Evolutionary conservation across 345 rosid genomes (phyloP), one percentile per base, ranked within the genome.

Genomic region (Fremontodendron californicum): DNA sequence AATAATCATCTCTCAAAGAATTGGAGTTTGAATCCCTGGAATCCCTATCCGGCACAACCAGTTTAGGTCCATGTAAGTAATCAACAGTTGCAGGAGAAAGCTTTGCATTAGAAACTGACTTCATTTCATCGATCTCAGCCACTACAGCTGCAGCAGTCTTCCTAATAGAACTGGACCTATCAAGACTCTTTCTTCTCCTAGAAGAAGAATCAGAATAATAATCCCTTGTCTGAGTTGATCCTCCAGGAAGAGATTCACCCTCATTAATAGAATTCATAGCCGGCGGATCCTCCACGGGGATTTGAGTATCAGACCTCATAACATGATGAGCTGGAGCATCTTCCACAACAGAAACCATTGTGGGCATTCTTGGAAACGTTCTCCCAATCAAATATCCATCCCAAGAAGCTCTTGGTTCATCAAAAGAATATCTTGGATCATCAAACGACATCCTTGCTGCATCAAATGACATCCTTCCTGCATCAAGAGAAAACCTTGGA

Each of bases 391-490:
- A 69, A 78, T 91, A 87, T 0, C 99, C 98, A 43, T 96, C 99
- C 94, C 98, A 93, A 7, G 97, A 92, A 33, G 98, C 99, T n/a
- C 98, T 88, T 0, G 99, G 97, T 89, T 92, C 98, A 37, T 93
- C 99, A 52, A 96, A 90, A 0, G 98, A 92, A 87, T 86, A 90
- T 60, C 99, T 85, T 42, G 96, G 88, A 71, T 93, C 97, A 60
- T n/a, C n/a, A n/a, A n/a, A n/a, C n/a, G n/a, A n/a, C n/a, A 95
- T 90, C 76, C 99, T 90, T 51, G 81, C 86, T 87, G 93, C 95
- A 80, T 93, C 92, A 6, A 86, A 80, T 29, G 89, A 87, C 83
- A 86, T 79, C 79, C 88, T 81, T 2, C 85, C 89, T 12, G 85
- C 81, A 69, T 89, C 98, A 8, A 93, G 87, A 0, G 99, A 95